phyloP scores from a whole-genome alignment of 768 basidiomycete genomes.

The Obba rivulosa region DNA sequence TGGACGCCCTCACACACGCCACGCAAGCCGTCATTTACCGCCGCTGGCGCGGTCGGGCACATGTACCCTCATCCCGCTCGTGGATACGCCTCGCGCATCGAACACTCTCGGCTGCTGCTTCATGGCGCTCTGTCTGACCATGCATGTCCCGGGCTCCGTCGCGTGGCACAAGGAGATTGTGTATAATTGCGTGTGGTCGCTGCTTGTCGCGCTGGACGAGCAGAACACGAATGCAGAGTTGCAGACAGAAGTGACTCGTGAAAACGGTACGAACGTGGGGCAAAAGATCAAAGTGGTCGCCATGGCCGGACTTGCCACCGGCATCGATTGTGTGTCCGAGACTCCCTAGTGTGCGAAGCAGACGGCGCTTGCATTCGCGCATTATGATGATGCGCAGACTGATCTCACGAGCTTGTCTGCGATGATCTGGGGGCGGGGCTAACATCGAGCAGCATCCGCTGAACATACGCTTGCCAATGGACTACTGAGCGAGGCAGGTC shows the following conservation, averaged over 20 bases:
- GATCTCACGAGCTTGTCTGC: too few species aligned
- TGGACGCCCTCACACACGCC: constrained; percentile 3
- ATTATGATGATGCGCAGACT: constrained; percentile 1
- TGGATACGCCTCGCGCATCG: constrained; percentile 2
- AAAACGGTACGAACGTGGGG: neutral
- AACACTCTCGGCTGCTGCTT: constrained; percentile 4
- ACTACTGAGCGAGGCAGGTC: too few species aligned
- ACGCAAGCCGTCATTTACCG: constrained; percentile 8
- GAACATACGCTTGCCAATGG: too few species aligned
- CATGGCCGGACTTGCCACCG: constrained; percentile 14
- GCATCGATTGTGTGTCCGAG: neutral
- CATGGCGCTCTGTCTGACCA: constrained; percentile 13
- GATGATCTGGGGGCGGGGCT: too few species aligned
- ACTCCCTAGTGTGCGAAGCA: constrained; percentile 2
- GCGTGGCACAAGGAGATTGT: constrained; percentile 18
- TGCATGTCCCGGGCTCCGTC: constrained; percentile 8
- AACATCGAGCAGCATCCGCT: too few species aligned
- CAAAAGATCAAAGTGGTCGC: constrained; percentile 2
- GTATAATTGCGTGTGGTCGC: constrained; percentile 21
- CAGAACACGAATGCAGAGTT: constrained; percentile 4
- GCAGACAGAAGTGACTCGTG: neutral
- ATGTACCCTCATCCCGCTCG: constrained; percentile 12
- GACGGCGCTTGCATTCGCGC: constrained; percentile 1
- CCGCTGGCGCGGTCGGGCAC: constrained; percentile 10
- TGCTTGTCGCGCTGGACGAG: constrained; percentile 12